A percentile compares a stretch with the other conserved stretches of the same genome.
Conservation (phyloP, 2,329 filamentous ascomycete genomes). For the Berkeleyomyces basicola region DNA sequence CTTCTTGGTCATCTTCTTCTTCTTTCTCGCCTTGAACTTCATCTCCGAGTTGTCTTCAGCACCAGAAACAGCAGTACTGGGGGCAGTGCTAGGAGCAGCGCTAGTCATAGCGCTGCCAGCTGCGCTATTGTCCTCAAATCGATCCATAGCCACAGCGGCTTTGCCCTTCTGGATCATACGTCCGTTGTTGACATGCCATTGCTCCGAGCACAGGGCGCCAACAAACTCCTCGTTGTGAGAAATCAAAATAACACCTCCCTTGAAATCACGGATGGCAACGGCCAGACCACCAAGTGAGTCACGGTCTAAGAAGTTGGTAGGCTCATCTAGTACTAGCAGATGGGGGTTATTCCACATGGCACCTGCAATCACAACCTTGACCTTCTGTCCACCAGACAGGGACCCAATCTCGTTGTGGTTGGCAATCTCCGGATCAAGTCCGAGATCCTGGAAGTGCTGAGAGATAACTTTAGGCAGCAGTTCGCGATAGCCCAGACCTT, state of each 20-base stretch:
- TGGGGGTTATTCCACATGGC: conserved; percentile 99
- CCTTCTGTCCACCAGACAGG: conserved; percentile 91
- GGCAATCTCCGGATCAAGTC: conserved; percentile 91
- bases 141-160: conserved; percentile 55
- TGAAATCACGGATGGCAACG: conserved; percentile 96
- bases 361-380: conserved; percentile 93
- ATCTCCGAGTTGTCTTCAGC: conserved; percentile 62
- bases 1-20: conserved; percentile 98
- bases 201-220: conserved; percentile 83
- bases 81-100: conserved; percentile 40
- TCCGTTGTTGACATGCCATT: conserved; percentile 86
- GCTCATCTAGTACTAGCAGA: conserved; percentile 91
- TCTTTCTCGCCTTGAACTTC: conserved; percentile 81
- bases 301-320: conserved; percentile 97
- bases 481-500: conserved; percentile 89
- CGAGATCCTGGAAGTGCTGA: conserved; percentile 95
- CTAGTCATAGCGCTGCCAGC: conserved; percentile 37
- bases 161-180: conserved; percentile 72
- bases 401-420: conserved; percentile 98
- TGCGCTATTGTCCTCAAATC: conserved; percentile 67
- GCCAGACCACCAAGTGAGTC: conserved; percentile 92
- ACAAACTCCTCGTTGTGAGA: conserved; percentile 99
- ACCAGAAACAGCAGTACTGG: conserved; percentile 61
- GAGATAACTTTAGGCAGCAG: conserved; percentile 86
- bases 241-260: conserved; percentile 97